Conservation (phyloP, 805 yeast genomes). For the Kodamaea neixiangensis region DNA sequence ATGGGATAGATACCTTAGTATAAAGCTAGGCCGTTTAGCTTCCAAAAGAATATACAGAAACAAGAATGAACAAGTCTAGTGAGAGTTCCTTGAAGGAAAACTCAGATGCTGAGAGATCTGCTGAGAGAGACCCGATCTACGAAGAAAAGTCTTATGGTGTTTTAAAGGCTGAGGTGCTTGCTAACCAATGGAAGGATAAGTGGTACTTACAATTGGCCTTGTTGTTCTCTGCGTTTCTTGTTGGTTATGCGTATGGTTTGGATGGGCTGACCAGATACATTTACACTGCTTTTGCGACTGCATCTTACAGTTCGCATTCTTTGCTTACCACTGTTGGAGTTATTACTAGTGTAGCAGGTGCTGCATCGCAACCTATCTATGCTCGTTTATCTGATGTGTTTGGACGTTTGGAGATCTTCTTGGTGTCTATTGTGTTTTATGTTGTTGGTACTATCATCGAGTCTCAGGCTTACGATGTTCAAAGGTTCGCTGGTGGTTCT, state of each 20-base stretch:
- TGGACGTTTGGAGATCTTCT: conserved; percentile 30
- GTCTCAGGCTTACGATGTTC: conserved; percentile 30
- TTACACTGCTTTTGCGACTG: conserved; percentile 27
- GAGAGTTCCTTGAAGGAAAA: neutral
- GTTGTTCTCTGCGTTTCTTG: conserved; percentile 22
- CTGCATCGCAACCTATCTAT: conserved; percentile 31
- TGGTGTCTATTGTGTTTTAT: conserved; percentile 24
- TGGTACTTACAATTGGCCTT: conserved; percentile 13
- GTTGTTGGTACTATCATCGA: conserved; percentile 31
- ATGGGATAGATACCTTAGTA: neutral
- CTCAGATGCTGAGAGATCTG: neutral
- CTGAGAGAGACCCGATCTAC: neutral
- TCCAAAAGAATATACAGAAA: neutral
- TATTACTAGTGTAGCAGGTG: conserved; percentile 28
- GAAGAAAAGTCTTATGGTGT: conserved; percentile 24
- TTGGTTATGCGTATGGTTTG: conserved; percentile 29
- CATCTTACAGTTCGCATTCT: conserved; percentile 24
- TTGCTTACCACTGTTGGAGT: conserved; percentile 29
- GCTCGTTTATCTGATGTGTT: conserved; percentile 30
- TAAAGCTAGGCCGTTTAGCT: neutral
- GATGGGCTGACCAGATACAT: conserved; percentile 24
- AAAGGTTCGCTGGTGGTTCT: conserved; percentile 32
- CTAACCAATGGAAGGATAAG: conserved; percentile 18
- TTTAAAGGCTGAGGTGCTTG: conserved; percentile 23
- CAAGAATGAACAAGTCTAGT: neutral